Evolutionary conservation across 805 yeast genomes (phyloP).

Genomic region (Clavispora phyllophila): DNA sequence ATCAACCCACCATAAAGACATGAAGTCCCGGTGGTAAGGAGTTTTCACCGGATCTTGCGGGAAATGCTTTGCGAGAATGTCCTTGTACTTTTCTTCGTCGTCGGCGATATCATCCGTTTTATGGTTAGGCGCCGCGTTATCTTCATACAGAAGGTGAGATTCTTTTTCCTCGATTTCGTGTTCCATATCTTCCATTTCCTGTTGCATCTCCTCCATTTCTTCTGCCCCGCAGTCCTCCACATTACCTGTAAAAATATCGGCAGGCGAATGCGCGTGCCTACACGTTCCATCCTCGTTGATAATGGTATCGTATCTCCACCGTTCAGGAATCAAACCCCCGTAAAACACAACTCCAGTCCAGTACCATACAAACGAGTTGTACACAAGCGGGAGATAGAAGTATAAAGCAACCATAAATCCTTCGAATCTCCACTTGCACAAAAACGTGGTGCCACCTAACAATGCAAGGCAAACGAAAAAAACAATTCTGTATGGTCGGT

Average conservation of each 20-base stretch:
- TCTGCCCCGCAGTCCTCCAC: slow-evolving; percentile 35
- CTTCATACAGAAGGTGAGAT: neutral
- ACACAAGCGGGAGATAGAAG: slow-evolving; percentile 61
- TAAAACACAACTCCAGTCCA: slow-evolving; percentile 80
- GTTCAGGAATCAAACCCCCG: slow-evolving; percentile 84
- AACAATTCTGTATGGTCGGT: slow-evolving; percentile 69
- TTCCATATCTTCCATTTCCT: slow-evolving; percentile 19
- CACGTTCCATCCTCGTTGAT: slow-evolving; percentile 39
- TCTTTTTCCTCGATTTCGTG: neutral
- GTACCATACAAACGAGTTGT: slow-evolving; percentile 71
- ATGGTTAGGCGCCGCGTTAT: neutral
- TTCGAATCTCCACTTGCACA: slow-evolving; percentile 48
- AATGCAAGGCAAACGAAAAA: slow-evolving; percentile 77
- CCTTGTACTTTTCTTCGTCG: slow-evolving; percentile 20
- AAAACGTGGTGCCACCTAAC: slow-evolving; percentile 65
- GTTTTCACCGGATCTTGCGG: slow-evolving; percentile 28
- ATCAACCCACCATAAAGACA: slow-evolving; percentile 81
- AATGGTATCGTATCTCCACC: slow-evolving; percentile 69
- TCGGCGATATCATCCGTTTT: slow-evolving; percentile 4
- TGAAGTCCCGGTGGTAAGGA: slow-evolving; percentile 35
- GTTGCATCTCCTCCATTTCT: slow-evolving; percentile 29
- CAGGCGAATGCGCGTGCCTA: slow-evolving; percentile 18
- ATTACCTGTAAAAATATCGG: slow-evolving; percentile 29
- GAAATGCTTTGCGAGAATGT: slow-evolving; percentile 33
- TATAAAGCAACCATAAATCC: slow-evolving; percentile 49